These are phyloP conservation scores for Corchorus capsularis DNA, from an alignment of 345 rosid species.

Conservation along the genomic window DNA sequence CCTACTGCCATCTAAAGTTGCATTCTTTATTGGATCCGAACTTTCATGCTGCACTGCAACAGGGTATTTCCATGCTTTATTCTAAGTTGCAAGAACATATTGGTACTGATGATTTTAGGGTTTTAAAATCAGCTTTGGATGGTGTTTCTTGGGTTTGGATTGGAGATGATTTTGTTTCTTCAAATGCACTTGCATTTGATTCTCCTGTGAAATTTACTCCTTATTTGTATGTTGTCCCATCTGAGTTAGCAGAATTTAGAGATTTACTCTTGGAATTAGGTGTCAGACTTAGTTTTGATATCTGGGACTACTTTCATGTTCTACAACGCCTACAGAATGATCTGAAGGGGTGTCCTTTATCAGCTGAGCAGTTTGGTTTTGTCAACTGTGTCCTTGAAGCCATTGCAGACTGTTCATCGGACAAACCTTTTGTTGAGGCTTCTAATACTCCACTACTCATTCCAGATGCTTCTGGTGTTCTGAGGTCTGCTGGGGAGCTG, in stretches of 20 bases:
- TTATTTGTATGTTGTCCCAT: conserved; percentile 93
- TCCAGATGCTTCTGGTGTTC: conserved; percentile 75
- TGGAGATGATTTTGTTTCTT: conserved; percentile 84
- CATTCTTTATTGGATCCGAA: conserved; percentile 46
- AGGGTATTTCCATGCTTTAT: conserved; percentile 67
- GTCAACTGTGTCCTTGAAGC: conserved; percentile 87
- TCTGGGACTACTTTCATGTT: conserved; percentile 75
- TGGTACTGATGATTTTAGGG: conserved; percentile 59
- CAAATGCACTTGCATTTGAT: conserved; percentile 90
- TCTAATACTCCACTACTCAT: conserved; percentile 53
- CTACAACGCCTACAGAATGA: conserved; percentile 69
- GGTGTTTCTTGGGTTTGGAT: conserved; percentile 93
- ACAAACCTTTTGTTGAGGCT: conserved; percentile 52
- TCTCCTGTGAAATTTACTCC: conserved; percentile 95
- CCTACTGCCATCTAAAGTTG: conserved; percentile 56
- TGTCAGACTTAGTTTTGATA: conserved; percentile 77
- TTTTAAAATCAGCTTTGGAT: conserved; percentile 59
- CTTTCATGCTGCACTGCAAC: conserved; percentile 58
- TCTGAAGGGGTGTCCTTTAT: conserved; percentile 57
- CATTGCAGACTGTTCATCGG: conserved; percentile 65
- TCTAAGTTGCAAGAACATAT: conserved; percentile 60
- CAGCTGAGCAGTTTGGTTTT: conserved; percentile 73
- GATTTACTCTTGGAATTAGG: conserved; percentile 80
- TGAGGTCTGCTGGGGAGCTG: conserved; percentile 63
- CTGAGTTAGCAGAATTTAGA: conserved; percentile 80